Percentiles rank a stretch among this genome's conserved stretches.
These are phyloP conservation scores for Geranium incanum DNA, from an alignment of 441 rosid genomes.

Conservation along the genomic window DNA sequence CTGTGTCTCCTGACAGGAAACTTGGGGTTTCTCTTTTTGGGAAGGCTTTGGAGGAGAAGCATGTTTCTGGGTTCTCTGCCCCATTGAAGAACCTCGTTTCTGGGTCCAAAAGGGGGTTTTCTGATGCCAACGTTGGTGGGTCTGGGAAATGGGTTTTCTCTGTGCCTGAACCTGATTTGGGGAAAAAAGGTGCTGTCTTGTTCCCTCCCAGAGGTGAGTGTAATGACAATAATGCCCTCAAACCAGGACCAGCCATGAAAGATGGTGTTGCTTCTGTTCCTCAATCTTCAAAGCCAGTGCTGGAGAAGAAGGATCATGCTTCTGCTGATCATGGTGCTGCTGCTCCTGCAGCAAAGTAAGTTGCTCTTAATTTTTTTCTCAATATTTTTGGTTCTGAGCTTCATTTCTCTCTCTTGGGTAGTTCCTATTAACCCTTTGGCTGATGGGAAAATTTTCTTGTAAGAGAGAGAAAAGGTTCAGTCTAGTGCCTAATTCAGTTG, in stretches of 20 bases:
- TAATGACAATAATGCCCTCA: constrained; percentile 23
- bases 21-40: constrained; percentile 43
- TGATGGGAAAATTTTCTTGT: not conserved
- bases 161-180: constrained; percentile 39
- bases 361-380: not conserved
- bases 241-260: constrained; percentile 28
- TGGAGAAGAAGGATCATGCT: constrained; percentile 32
- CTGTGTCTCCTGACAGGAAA: constrained; percentile 40
- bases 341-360: constrained; percentile 56
- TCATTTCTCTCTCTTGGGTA: not conserved
- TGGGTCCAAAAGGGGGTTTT: constrained; percentile 57
- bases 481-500: not conserved
- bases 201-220: constrained; percentile 37
- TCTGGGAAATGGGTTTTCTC: constrained; percentile 42
- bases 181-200: constrained; percentile 34
- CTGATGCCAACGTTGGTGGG: constrained; percentile 43
- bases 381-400: too few relatives aligned
- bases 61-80: constrained; percentile 21
- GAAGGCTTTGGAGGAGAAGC: constrained; percentile 34
- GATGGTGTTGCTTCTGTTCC: constrained; percentile 18
- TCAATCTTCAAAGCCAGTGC: constrained; percentile 32
- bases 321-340: constrained; percentile 31
- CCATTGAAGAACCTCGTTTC: constrained; percentile 36
- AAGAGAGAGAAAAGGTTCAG: not conserved
- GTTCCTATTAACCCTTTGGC: not conserved